A percentile compares a stretch with the other conserved stretches of the same genome.
These are phyloP conservation scores for Hericium erinaceus DNA, from an alignment of 768 basidiomycete species.

Conservation along the genomic window DNA sequence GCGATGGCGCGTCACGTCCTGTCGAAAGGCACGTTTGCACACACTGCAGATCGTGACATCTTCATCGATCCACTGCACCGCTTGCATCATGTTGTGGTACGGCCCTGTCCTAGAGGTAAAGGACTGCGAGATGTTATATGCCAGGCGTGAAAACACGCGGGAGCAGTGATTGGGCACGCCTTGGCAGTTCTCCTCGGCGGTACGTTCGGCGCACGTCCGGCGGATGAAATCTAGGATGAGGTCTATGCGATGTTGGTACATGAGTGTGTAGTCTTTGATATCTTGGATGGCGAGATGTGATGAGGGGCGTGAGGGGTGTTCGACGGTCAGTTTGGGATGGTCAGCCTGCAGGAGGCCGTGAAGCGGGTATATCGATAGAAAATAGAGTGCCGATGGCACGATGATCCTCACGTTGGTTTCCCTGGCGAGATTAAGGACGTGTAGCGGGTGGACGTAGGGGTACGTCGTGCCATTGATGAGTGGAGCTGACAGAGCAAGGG, in stretches of 20 bases:
- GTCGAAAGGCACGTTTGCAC: constrained; percentile 35
- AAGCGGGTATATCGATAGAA: constrained; percentile 48
- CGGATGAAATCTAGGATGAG: constrained; percentile 40
- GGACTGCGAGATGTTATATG: constrained; percentile 34
- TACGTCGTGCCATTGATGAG: constrained; percentile 37
- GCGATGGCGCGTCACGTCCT: constrained; percentile 30
- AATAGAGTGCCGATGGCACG: constrained; percentile 44
- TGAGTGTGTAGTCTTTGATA: constrained; percentile 41
- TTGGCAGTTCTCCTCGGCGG: constrained; percentile 22
- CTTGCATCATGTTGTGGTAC: constrained; percentile 44
- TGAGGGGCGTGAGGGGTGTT: constrained; percentile 42
- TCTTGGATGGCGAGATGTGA: constrained; percentile 32
- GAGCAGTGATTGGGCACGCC: constrained; percentile 23
- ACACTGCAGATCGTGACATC: constrained; percentile 32
- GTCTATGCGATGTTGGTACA: constrained; percentile 48
- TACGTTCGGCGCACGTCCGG: constrained; percentile 27
- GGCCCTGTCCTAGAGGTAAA: constrained; percentile 45
- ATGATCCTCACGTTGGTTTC: constrained; percentile 38
- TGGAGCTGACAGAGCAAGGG: constrained; percentile 34
- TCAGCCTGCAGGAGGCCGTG: constrained; percentile 37
- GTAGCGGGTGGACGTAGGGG: constrained; percentile 50
- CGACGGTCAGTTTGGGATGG: constrained; percentile 41
- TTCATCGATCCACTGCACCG: constrained; percentile 26
- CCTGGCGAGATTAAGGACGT: constrained; percentile 46
- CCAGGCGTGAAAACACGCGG: constrained; percentile 33